Evolutionary conservation across 164 flowering plant genomes (phyloP), one percentile per base, ranked within the genome.

Genomic region (Vitis cinerea): DNA sequence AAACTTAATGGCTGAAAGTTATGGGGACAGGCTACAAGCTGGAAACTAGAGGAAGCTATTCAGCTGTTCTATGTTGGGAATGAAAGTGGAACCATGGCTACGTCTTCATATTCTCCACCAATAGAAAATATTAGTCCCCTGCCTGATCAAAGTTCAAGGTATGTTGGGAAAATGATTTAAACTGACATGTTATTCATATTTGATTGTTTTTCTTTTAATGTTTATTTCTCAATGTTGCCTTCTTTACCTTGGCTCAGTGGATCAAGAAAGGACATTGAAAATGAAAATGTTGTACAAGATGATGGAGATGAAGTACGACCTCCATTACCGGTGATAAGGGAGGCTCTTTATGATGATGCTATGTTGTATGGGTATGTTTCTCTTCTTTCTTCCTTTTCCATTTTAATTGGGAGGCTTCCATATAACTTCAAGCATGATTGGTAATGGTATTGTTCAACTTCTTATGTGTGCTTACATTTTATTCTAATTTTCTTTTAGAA

Each of bases 21-120:
- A 3, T 75, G 71, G 59, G 72, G 59, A 50, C 80, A 95, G 99
- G 98, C 98, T 9, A 89, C 99, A 47, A 83, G 92, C 64, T 95
- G 99, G 99, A 83, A 87, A 74, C 93, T 95, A 75, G 99, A 91
- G 62, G 99, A 93, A 69, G 99, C 99, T 55, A 84, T 95, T 77
- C 98, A 90, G 74, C 83, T 95, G 62, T 95, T 88, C 63, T 93
- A 76, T 77, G 78, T 90, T 51, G 98, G 94, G 59, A 82, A 78
- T 83, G 99, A 93, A 61, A 81, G 79, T 65, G 90, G 85, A 3
- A 72, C 67, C 29, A 55, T 73, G 31, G 77, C 82, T 47, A 50
- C 89, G 37, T 65, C 88, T 50, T 63, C 87, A 17, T 53, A 63
- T 9, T 50, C 80, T 55, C 81, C 82, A 59, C 76, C 85, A n/a